Percentiles rank a stretch among this genome's conserved stretches.
These are phyloP conservation scores for Niebla homalea DNA, from an alignment of 495 filamentous ascomycete species.

Conservation along the genomic window DNA sequence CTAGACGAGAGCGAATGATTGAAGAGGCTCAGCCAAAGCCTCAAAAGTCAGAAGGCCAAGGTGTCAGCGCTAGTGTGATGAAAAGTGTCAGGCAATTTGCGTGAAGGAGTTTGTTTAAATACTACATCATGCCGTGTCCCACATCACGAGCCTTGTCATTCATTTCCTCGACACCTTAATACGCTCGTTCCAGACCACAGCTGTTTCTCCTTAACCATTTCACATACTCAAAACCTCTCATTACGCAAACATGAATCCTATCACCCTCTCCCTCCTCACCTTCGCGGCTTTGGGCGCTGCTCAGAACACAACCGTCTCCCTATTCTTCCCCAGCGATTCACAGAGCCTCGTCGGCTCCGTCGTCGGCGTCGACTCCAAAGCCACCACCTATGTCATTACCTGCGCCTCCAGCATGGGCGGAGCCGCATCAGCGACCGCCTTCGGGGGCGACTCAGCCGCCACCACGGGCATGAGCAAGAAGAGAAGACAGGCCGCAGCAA, in stretches of 20 bases:
- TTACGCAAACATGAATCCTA: neutral
- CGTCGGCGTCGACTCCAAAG: neutral
- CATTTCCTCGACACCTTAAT: too few species aligned
- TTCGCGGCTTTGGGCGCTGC: neutral
- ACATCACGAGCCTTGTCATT: too few species aligned
- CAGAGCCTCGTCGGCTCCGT: constrained; percentile 4
- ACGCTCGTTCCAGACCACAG: too few species aligned
- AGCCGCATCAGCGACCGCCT: neutral
- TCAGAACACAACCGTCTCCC: constrained; percentile 1
- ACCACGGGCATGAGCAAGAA: neutral
- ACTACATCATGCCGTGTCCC: too few species aligned
- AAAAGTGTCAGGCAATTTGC: too few species aligned
- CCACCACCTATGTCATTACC: constrained; percentile 2
- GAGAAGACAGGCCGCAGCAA: neutral
- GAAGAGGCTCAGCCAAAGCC: too few species aligned
- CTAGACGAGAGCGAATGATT: too few species aligned
- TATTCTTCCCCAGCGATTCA: constrained; percentile 1
- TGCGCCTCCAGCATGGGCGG: neutral
- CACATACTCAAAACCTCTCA: neutral
- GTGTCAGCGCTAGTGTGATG: too few species aligned
- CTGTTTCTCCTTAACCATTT: too few species aligned
- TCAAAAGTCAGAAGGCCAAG: too few species aligned
- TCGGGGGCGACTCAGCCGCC: too few species aligned
- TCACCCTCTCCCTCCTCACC: neutral
- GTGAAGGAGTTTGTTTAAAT: too few species aligned